Base-by-base conservation (phyloP, 305 asterid species). In the Fraxinus platypoda region DNA sequence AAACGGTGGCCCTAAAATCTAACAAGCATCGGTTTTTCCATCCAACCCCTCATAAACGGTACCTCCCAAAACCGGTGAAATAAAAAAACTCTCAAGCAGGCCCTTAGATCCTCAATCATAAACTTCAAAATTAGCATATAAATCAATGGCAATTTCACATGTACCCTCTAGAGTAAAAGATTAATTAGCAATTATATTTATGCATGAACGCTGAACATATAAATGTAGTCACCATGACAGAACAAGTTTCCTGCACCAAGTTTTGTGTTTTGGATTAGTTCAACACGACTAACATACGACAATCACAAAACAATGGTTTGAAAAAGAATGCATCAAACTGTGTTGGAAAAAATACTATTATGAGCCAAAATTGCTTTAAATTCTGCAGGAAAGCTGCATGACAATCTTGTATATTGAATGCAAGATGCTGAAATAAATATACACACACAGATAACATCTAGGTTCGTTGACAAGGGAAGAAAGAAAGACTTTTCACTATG, bases 401-500 rank as follows among this genome's bases (percentile, higher is more conserved):
- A 62, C 72, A 62, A 15, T 23, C 72, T 23, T 23, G 31, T 62
- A 21, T 21, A 23, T 23, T 15, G 12, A 25, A 64, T 8, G 73
- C 34, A 25, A 1, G 34, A 23, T 9, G 5, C 30, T 2, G 30
- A 59, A 59, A 59, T 59, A 21, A 8, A 59, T 59, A 59, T 8
- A 21, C 70, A 25, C n/a, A 64, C 31, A 64, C 37, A 33, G 6
- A 26, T 25, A 25, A 25, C 15, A 59, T 26, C 73, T 25, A 64
- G 33, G 13, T 64, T 25, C 7, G 13, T 23, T 19, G 23, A 75
- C 64, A 75, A 8, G 52, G 62, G 15, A 1, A 30, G 33, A 81
- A 86, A 84, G 87, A 88, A 86, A 83, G 26, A 86, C 75, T 71
- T 86, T 84, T 82, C 81, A 82, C 88, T 87, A 88, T 77, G 87